These are phyloP conservation scores for Metschnikowia dekortorum DNA, from an alignment of 805 yeast genomes.

Conservation along the genomic window DNA sequence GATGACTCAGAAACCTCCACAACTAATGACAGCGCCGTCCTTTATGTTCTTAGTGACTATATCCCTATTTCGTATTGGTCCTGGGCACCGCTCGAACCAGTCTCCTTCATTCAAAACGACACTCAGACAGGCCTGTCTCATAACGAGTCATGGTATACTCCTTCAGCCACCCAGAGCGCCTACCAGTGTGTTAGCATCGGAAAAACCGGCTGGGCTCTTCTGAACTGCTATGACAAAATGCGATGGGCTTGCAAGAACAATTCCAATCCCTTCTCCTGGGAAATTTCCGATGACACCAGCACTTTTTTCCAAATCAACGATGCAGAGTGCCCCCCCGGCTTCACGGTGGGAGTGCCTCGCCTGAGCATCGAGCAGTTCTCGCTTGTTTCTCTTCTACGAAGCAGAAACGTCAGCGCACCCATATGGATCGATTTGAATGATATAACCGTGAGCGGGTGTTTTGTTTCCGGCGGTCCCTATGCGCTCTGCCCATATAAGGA, in stretches of 20 bases:
- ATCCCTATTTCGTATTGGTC: slow-evolving; percentile 56
- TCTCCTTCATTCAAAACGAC: slow-evolving; percentile 6
- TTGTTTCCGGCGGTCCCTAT: slow-evolving; percentile 79
- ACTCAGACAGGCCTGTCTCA: slow-evolving; percentile 4
- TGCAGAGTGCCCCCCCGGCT: slow-evolving; percentile 32
- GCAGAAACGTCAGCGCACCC: slow-evolving; percentile 25
- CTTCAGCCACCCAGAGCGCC: slow-evolving; percentile 19
- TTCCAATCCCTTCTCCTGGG: slow-evolving; percentile 41
- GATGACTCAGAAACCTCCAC: slow-evolving; percentile 6
- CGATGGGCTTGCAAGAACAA: slow-evolving; percentile 53
- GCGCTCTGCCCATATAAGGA: slow-evolving; percentile 75
- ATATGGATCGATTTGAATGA: slow-evolving; percentile 85
- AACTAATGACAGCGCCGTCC: slow-evolving; percentile 20
- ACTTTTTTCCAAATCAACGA: slow-evolving; percentile 43
- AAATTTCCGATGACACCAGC: slow-evolving; percentile 21
- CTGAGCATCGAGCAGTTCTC: slow-evolving; percentile 35
- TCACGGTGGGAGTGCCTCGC: slow-evolving; percentile 27
- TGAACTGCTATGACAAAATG: slow-evolving; percentile 56
- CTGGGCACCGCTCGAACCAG: slow-evolving; percentile 54
- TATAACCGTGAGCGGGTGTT: slow-evolving; percentile 66
- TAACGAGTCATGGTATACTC: slow-evolving; percentile 8
- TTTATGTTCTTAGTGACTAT: slow-evolving; percentile 16
- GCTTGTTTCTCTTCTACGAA: slow-evolving; percentile 25
- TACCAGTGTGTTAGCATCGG: slow-evolving; percentile 40
- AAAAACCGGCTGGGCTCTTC: slow-evolving; percentile 55